Evolutionary conservation across 2,329 filamentous ascomycete species (phyloP), one percentile per base, ranked within the genome.

Genomic region (Apiospora phragmitis): DNA sequence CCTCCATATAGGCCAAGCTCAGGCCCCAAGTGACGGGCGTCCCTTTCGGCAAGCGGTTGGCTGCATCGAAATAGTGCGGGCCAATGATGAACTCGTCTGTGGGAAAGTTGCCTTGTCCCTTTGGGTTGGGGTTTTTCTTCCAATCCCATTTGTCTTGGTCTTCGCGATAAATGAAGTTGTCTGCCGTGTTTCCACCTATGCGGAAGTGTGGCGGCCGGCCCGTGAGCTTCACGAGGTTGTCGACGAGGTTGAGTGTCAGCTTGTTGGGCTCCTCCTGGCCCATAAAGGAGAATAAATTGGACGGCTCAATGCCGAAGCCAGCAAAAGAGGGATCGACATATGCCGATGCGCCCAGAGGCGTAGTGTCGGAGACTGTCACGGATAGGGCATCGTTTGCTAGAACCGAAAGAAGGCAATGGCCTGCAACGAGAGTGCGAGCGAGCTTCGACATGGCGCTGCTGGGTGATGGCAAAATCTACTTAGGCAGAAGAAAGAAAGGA

Each of bases 301-400:
- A 86, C 35, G 85, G 82, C 78, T 87, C 85, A 72, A 87, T 86
- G 62, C 85, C 85, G 71, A 87, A 85, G 70, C 85, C 85, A 12
- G 83, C 85, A 73, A 83, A 86, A 1, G 83, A 83, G 11, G 82
- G 80, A 74, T 81, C 78, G 70, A 86, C 73, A 38, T 74, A 45
- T 1, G 47, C 66, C 12, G 76, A 74, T 11, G 65, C 70, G 69
- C 66, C 51, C 16, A 42, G 38, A 7, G 75, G 73, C 32, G 70
- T 59, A 4, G 43, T 70, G n/a, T 41, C 45, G 26, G 73, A 70
- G 47, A 71, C 59, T 21, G 26, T 65, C 38, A 71, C 76, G 18
- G 42, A 24, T 18, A 70, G 29, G 35, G 24, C 38, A 41, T 42
- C 49, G 24, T 67, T 24, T 21, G 68, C 68, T 7, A 68, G 26